phyloP scores from a whole-genome alignment of 2,329 filamentous ascomycete genomes.

The Phialocephala sp. region DNA sequence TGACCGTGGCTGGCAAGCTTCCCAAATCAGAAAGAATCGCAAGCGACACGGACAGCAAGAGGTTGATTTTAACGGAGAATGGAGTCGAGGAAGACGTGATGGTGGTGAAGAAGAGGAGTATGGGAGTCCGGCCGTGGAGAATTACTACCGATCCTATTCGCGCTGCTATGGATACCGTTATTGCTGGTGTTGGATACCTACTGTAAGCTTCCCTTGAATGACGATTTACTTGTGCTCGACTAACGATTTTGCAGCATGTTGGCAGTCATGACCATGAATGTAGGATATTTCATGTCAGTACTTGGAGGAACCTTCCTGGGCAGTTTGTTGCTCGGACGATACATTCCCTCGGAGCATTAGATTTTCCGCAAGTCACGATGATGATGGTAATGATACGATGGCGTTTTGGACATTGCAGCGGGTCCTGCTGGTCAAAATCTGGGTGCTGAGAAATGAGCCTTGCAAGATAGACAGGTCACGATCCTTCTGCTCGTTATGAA shows the following conservation, averaged over 20 bases:
- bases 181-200: constrained; percentile 81
- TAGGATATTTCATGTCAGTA: constrained; percentile 84
- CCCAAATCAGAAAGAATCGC: constrained; percentile 37
- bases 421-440: constrained; percentile 18
- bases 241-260: constrained; percentile 70
- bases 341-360: constrained; percentile 33
- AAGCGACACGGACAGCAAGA: constrained; percentile 61
- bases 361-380: constrained; percentile 5
- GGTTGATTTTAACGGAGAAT: constrained; percentile 72
- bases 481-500: neutral
- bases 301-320: constrained; percentile 83
- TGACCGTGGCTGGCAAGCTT: constrained; percentile 70
- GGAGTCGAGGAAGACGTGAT: constrained; percentile 82
- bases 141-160: constrained; percentile 79
- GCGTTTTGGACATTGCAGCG: constrained; percentile 21
- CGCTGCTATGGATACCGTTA: constrained; percentile 71
- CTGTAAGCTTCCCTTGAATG: constrained; percentile 66
- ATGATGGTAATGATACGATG: constrained; percentile 9
- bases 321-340: constrained; percentile 61
- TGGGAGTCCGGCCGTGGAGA: constrained; percentile 72
- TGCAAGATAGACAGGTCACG: neutral
- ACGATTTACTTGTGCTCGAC: constrained; percentile 13
- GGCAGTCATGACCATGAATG: constrained; percentile 88
- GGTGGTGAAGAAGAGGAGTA: constrained; percentile 66
- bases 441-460: neutral